These are phyloP conservation scores for Calonectria multiphialidica DNA, from an alignment of 2,329 filamentous ascomycete species.

Conservation along the genomic window DNA sequence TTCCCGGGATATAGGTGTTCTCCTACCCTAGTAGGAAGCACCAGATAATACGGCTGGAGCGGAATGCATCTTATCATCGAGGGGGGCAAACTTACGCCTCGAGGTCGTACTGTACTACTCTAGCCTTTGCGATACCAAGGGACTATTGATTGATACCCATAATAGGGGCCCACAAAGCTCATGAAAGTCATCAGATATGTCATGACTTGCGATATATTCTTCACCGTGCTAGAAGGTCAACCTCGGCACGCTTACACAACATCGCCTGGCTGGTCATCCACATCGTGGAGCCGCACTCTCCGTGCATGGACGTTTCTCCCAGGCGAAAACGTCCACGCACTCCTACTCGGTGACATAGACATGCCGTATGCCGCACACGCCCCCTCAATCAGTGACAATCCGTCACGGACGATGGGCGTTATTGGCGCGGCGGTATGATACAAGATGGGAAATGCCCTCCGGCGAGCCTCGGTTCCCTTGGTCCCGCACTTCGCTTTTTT, in stretches of 20 bases:
- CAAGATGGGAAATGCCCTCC: slow-evolving; percentile 22
- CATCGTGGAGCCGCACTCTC: neutral
- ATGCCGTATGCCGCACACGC: neutral
- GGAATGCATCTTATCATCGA: neutral
- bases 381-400: neutral
- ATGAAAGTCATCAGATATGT: slow-evolving; percentile 1
- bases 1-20: neutral
- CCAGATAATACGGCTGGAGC: neutral
- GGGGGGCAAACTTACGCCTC: neutral
- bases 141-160: slow-evolving; percentile 18
- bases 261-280: slow-evolving; percentile 7
- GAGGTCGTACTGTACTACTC: neutral
- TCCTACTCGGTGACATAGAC: slow-evolving; percentile 8
- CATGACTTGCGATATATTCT: neutral
- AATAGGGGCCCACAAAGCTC: slow-evolving; percentile 4
- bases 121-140: slow-evolving; percentile 16
- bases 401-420: neutral
- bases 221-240: neutral
- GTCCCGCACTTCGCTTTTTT: slow-evolving; percentile 8
- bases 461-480: slow-evolving; percentile 20
- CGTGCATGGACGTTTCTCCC: neutral
- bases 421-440: neutral
- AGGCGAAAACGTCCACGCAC: neutral
- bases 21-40: neutral
- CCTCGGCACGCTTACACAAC: slow-evolving; percentile 10